phyloP scores from a whole-genome alignment of 192 early-diverging fungal genomes.

The Dissophora globulifera region DNA sequence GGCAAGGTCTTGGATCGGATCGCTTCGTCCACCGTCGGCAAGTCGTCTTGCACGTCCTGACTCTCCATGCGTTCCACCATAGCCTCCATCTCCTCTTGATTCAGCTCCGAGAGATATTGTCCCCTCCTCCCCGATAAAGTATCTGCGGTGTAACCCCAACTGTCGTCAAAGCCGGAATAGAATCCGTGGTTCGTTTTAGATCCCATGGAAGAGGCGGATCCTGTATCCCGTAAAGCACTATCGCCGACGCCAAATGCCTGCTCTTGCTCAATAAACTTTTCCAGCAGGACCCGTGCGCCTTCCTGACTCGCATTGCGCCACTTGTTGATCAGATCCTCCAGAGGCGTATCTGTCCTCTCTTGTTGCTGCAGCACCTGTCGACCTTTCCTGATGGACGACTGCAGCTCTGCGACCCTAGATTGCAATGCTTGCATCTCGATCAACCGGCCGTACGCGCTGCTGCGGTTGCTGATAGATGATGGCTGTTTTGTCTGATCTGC shows the following conservation, averaged over 20 bases:
- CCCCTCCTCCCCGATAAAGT: not conserved
- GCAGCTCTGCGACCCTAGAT: slow-evolving; percentile 14
- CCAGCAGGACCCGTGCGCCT: slow-evolving; percentile 27
- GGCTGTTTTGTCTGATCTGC: not conserved
- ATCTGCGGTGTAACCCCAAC: not conserved
- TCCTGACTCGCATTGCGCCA: slow-evolving; percentile 33
- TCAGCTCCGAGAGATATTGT: not conserved
- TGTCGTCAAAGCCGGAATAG: not conserved
- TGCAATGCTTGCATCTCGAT: slow-evolving; percentile 16
- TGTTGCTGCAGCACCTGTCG: slow-evolving; percentile 25
- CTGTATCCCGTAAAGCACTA: not conserved
- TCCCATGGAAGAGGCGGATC: not conserved
- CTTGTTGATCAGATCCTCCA: slow-evolving; percentile 32
- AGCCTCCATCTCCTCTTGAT: not conserved
- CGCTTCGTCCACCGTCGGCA: slow-evolving; percentile 44
- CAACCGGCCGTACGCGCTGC: not conserved
- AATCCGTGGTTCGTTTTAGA: too few species aligned
- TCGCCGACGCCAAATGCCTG: slow-evolving; percentile 12
- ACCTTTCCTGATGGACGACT: slow-evolving; percentile 31
- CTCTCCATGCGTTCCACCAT: slow-evolving; percentile 26
- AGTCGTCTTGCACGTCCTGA: slow-evolving; percentile 33
- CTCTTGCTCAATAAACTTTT: slow-evolving; percentile 30
- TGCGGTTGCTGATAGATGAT: too few species aligned
- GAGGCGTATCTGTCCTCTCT: slow-evolving; percentile 12
- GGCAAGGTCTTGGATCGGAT: slow-evolving; percentile 2